These are phyloP conservation scores for Sambucus nigra DNA, from an alignment of 129 eudicot genomes.

Conservation along the genomic window DNA sequence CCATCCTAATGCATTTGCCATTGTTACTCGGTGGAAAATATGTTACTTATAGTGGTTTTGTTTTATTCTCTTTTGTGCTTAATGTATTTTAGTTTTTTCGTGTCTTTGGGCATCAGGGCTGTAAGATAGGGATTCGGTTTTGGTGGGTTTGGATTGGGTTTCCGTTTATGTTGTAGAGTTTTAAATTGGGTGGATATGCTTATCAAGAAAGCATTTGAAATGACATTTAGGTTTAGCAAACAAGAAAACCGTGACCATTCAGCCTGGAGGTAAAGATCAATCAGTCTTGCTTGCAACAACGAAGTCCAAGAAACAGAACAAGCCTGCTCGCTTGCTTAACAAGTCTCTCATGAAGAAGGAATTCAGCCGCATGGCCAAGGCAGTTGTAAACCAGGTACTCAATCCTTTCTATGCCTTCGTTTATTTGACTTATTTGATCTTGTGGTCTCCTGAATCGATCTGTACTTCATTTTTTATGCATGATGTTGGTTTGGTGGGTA, in stretches of 20 bases:
- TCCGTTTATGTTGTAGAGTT: not conserved
- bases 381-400: conserved; percentile 85
- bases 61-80: too few relatives aligned
- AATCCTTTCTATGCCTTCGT: not conserved
- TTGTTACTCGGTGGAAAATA: too few relatives aligned
- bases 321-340: conserved; percentile 69
- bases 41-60: too few relatives aligned
- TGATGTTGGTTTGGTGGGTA: not conserved
- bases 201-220: too few relatives aligned
- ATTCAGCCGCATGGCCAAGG: conserved; percentile 86
- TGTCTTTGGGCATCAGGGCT: not conserved
- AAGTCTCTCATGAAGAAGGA: conserved; percentile 92
- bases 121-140: not conserved
- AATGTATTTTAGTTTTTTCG: not conserved
- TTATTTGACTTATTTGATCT: not conserved
- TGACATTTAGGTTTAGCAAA: conserved; percentile 58
- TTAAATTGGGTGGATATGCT: too few relatives aligned
- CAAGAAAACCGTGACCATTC: conserved; percentile 85
- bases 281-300: conserved; percentile 72
- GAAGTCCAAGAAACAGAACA: conserved; percentile 75
- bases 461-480: too few relatives aligned
- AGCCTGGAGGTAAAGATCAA: conserved; percentile 75
- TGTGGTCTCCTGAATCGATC: not conserved
- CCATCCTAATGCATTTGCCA: too few relatives aligned
- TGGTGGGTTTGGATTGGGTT: not conserved